Conservation (phyloP, 805 yeast species). For the Candida montana region DNA sequence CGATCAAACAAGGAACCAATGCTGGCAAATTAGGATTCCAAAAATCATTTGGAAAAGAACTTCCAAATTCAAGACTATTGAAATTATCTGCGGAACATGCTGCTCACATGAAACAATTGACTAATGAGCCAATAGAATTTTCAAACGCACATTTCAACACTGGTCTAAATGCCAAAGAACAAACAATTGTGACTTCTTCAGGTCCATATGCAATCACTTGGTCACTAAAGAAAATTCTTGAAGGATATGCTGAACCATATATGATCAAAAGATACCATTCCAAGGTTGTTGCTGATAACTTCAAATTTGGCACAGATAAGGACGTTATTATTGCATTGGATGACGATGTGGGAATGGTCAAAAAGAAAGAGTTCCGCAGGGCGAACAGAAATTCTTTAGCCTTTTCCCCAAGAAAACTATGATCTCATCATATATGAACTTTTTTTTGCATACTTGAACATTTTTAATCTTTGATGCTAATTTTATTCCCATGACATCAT, state of each 20-base stretch:
- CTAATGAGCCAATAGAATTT: slow-evolving; percentile 47
- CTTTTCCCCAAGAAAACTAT: slow-evolving; percentile 10
- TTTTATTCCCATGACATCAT: too few relatives aligned
- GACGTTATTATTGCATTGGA: slow-evolving; percentile 69
- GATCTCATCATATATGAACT: not conserved
- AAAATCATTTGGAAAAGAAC: slow-evolving; percentile 58
- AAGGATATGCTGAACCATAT: slow-evolving; percentile 51
- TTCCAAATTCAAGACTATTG: slow-evolving; percentile 66
- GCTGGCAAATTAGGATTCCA: slow-evolving; percentile 58
- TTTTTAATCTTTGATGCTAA: too few relatives aligned
- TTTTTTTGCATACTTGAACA: not conserved
- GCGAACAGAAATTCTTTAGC: slow-evolving; percentile 48
- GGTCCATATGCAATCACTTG: slow-evolving; percentile 83
- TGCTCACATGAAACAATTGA: slow-evolving; percentile 50
- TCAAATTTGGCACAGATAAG: slow-evolving; percentile 66
- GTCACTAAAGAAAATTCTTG: slow-evolving; percentile 59
- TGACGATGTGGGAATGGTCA: slow-evolving; percentile 71
- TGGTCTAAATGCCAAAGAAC: slow-evolving; percentile 58
- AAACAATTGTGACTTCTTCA: slow-evolving; percentile 66
- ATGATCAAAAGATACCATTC: slow-evolving; percentile 56
- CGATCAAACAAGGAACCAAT: slow-evolving; percentile 56
- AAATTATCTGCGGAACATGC: slow-evolving; percentile 68
- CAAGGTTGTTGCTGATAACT: slow-evolving; percentile 69
- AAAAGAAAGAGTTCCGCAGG: slow-evolving; percentile 49
- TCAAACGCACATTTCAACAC: slow-evolving; percentile 76